Percentiles rank a stretch among this genome's conserved stretches.
phyloP scores from a whole-genome alignment of 2,329 filamentous ascomycete genomes.

The Fusarium ambrosium region DNA sequence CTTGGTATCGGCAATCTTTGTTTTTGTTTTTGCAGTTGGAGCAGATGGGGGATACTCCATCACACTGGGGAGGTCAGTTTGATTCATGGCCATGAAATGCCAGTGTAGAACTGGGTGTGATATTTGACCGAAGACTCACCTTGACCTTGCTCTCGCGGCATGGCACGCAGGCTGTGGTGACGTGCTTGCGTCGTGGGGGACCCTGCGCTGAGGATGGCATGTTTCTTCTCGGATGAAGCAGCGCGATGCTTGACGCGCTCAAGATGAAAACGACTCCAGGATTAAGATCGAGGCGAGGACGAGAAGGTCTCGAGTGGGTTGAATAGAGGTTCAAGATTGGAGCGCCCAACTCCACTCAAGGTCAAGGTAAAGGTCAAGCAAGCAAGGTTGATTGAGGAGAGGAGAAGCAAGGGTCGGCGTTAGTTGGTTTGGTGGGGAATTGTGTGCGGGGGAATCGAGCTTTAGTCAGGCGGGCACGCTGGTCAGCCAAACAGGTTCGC shows the following conservation, averaged over 20 bases:
- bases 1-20: constrained; percentile 36
- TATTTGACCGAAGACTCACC: constrained; percentile 42
- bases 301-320: constrained; percentile 3
- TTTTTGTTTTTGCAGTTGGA: constrained; percentile 38
- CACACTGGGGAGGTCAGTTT: constrained; percentile 22
- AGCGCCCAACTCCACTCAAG: constrained; percentile 4
- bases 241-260: background rate
- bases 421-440: background rate
- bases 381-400: background rate
- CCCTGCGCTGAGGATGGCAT: constrained; percentile 31
- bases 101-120: background rate
- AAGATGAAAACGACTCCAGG: background rate
- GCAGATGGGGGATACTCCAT: constrained; percentile 31
- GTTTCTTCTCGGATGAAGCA: background rate
- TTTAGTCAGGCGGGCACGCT: background rate
- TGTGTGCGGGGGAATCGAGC: constrained; percentile 5
- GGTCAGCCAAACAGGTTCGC: background rate
- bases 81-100: background rate
- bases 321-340: constrained; percentile 5
- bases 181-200: constrained; percentile 52
- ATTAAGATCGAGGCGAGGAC: background rate
- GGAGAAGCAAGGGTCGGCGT: background rate
- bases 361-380: background rate
- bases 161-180: constrained; percentile 59
- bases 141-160: constrained; percentile 61